Percentiles rank a stretch among this genome's conserved stretches.
These are phyloP conservation scores for Strobilomyces dryophilus DNA, from an alignment of 768 basidiomycete genomes.

Conservation along the genomic window DNA sequence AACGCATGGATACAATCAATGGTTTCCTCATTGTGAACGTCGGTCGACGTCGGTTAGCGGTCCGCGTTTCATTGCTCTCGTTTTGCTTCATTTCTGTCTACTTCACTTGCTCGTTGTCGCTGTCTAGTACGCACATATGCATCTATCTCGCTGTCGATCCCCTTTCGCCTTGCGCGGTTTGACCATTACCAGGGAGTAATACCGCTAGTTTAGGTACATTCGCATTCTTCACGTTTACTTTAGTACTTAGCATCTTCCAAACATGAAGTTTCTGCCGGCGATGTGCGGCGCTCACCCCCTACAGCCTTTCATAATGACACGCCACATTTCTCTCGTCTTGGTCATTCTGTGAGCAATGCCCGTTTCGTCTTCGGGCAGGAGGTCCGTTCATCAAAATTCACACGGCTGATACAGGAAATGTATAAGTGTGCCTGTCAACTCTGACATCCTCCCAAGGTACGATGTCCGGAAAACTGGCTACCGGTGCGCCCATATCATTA, in stretches of 20 bases:
- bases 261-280: too few species aligned
- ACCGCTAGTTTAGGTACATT: too few species aligned
- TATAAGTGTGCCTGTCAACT: conserved; percentile 12
- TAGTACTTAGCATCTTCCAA: too few species aligned
- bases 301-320: too few species aligned
- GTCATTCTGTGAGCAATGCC: background rate
- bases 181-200: too few species aligned
- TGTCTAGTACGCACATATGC: conserved; percentile 12
- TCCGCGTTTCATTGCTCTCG: background rate
- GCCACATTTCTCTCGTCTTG: background rate
- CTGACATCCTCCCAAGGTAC: conserved; percentile 9
- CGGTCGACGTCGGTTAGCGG: background rate
- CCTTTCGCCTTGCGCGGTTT: conserved; percentile 3
- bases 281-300: too few species aligned
- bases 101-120: conserved; percentile 2
- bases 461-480: conserved; percentile 65
- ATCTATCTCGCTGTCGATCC: conserved; percentile 1
- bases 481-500: conserved; percentile 35
- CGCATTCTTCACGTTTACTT: too few species aligned
- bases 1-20: conserved; percentile 77
- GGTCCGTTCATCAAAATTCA: conserved; percentile 9
- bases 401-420: conserved; percentile 16
- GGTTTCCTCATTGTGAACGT: conserved; percentile 37
- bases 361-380: background rate
- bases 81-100: background rate